phyloP scores from a whole-genome alignment of 371 early-diverging fungal genomes.

The Mucor plumbeus region DNA sequence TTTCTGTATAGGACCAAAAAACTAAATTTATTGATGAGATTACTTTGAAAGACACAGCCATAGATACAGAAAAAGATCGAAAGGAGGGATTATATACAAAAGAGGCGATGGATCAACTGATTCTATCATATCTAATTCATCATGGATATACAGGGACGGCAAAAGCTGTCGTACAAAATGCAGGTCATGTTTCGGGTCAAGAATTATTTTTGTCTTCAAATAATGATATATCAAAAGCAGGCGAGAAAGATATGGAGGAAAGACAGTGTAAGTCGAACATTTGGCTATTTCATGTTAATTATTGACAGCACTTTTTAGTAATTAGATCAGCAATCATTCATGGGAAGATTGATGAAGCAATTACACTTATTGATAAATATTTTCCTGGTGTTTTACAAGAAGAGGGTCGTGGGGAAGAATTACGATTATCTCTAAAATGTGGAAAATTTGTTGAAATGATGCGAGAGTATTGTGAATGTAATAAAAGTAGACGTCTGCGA shows the following conservation, averaged over 20 bases:
- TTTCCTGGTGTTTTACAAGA: slow-evolving; percentile 68
- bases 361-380: slow-evolving; percentile 59
- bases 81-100: slow-evolving; percentile 14
- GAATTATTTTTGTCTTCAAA: slow-evolving; percentile 9
- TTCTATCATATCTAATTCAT: slow-evolving; percentile 79
- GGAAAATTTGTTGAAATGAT: slow-evolving; percentile 90
- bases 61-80: not conserved
- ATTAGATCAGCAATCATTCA: slow-evolving; percentile 68
- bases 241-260: slow-evolving; percentile 38
- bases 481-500: slow-evolving; percentile 49
- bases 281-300: too few relatives aligned
- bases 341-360: slow-evolving; percentile 79
- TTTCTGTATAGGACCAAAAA: slow-evolving; percentile 7
- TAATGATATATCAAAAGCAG: slow-evolving; percentile 18
- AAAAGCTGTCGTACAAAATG: slow-evolving; percentile 50
- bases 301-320: slow-evolving; percentile 33
- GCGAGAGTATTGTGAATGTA: slow-evolving; percentile 34
- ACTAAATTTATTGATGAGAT: slow-evolving; percentile 13
- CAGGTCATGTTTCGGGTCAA: slow-evolving; percentile 19
- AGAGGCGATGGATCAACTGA: slow-evolving; percentile 56
- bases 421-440: slow-evolving; percentile 77
- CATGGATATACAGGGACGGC: slow-evolving; percentile 81
- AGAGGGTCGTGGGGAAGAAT: slow-evolving; percentile 52
- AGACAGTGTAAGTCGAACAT: slow-evolving; percentile 33
- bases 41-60: not conserved